These are phyloP conservation scores for Amanita muscaria DNA, from an alignment of 768 basidiomycete species.

Conservation along the genomic window DNA sequence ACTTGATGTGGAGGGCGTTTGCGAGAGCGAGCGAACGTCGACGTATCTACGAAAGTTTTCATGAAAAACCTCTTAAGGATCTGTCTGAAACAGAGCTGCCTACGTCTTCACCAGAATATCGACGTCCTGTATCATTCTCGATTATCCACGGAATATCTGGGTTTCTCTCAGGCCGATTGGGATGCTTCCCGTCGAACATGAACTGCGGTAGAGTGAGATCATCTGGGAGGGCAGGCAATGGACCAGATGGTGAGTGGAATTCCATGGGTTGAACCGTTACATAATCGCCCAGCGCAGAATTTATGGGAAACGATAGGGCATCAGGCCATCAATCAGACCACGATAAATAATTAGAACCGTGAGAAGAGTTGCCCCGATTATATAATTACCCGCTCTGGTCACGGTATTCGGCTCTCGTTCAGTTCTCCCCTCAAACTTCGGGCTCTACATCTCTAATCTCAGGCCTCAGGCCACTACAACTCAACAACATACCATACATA, in stretches of 20 bases:
- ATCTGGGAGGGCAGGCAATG: conserved; percentile 38
- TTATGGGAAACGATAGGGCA: no score
- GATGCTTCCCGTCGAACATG: conserved; percentile 36
- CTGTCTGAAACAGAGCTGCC: conserved; percentile 4
- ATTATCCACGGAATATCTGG: conserved; percentile 34
- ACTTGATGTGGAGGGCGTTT: conserved; percentile 33
- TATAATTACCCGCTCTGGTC: no score
- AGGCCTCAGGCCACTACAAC: no score
- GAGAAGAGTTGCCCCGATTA: no score
- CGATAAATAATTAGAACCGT: no score
- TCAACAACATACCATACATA: no score
- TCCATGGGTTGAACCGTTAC: conserved; percentile 21
- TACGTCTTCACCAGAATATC: conserved; percentile 32
- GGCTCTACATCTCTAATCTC: no score
- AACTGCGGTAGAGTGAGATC: conserved; percentile 46
- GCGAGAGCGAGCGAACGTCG: conserved; percentile 39
- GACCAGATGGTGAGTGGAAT: conserved; percentile 19
- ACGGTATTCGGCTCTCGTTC: no score
- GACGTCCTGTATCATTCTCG: conserved; percentile 39
- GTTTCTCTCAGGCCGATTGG: conserved; percentile 30
- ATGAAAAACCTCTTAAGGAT: no score
- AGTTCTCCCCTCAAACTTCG: no score
- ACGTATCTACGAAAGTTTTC: conserved; percentile 27
- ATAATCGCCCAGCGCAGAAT: no score
- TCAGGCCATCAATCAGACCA: no score